phyloP scores from a whole-genome alignment of 2,329 filamentous ascomycete genomes.

The Mycocentrospora acerina region DNA sequence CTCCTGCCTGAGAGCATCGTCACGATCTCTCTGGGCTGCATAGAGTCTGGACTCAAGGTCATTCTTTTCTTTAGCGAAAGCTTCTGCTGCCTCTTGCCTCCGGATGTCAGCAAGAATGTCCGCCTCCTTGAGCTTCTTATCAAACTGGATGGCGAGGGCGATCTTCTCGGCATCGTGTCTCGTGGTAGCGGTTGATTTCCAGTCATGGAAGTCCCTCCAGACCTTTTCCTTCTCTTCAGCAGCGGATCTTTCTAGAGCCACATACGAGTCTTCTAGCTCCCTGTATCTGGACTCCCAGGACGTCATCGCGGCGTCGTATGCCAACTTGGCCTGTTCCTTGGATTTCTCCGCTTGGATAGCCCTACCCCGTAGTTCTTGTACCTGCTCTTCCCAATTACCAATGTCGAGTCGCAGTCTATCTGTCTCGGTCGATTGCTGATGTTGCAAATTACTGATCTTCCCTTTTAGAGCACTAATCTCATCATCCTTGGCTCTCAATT shows the following conservation, averaged over 20 bases:
- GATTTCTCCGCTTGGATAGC: slow-evolving; percentile 48
- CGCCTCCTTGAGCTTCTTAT: slow-evolving; percentile 47
- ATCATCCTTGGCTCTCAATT: slow-evolving; percentile 53
- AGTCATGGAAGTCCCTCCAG: slow-evolving; percentile 46
- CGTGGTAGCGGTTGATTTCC: slow-evolving; percentile 41
- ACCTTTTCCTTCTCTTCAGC: slow-evolving; percentile 39
- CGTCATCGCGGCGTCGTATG: slow-evolving; percentile 35
- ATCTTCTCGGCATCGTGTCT: slow-evolving; percentile 43
- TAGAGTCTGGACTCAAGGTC: slow-evolving; percentile 46
- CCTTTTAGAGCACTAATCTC: slow-evolving; percentile 55
- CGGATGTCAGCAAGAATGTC: slow-evolving; percentile 53
- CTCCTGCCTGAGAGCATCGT: slow-evolving; percentile 49
- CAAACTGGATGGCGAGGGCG: slow-evolving; percentile 42
- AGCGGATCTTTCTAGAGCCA: slow-evolving; percentile 41
- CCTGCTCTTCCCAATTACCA: slow-evolving; percentile 54
- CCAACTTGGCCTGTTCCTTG: slow-evolving; percentile 38
- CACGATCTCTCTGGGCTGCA: slow-evolving; percentile 45
- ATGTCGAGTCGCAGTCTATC: slow-evolving; percentile 55
- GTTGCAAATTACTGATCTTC: slow-evolving; percentile 52
- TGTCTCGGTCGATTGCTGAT: slow-evolving; percentile 53
- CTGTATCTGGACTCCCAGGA: slow-evolving; percentile 47
- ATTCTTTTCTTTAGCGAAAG: slow-evolving; percentile 44
- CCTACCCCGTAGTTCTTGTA: slow-evolving; percentile 53
- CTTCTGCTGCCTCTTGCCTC: slow-evolving; percentile 48
- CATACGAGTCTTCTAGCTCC: slow-evolving; percentile 45